Evolutionary conservation across 2,329 filamentous ascomycete species (phyloP).

Genomic region (Aspergillus ochraceoroseus): DNA sequence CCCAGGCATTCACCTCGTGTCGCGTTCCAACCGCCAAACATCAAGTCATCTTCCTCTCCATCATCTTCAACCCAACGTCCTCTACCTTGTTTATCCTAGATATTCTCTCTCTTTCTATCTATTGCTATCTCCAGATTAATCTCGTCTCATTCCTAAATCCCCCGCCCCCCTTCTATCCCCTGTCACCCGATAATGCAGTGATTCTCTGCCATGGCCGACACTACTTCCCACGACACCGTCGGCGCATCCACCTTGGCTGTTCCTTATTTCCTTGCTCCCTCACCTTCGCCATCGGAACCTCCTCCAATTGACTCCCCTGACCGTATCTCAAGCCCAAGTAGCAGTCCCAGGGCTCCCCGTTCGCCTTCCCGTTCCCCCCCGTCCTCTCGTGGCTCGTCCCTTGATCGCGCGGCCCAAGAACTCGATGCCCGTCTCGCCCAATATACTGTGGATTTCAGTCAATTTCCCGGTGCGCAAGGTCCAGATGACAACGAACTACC

Average conservation of each 20-base stretch:
- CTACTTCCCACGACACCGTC: conserved; percentile 42
- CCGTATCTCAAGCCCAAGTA: conserved; percentile 22
- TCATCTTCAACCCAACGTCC: conserved; percentile 3
- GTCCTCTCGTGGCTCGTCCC: conserved; percentile 21
- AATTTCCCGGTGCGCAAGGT: conserved; percentile 30
- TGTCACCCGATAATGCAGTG: conserved; percentile 5
- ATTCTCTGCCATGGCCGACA: conserved; percentile 33
- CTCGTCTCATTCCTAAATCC: neutral
- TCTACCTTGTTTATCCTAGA: neutral
- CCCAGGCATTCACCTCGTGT: conserved; percentile 9
- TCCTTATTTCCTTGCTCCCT: conserved; percentile 37
- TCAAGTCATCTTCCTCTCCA: conserved; percentile 2
- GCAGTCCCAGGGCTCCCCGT: conserved; percentile 12
- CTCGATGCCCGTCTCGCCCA: conserved; percentile 40
- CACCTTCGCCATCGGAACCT: conserved; percentile 26
- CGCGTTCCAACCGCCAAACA: conserved; percentile 8
- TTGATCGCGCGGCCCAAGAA: conserved; percentile 29
- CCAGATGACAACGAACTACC: conserved; percentile 25
- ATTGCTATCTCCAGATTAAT: neutral
- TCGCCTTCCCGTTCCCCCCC: conserved; percentile 13
- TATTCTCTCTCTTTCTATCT: neutral
- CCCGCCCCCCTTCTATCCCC: conserved; percentile 1
- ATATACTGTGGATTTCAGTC: conserved; percentile 40
- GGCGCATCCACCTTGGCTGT: conserved; percentile 39
- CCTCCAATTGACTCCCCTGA: conserved; percentile 23